phyloP scores from a whole-genome alignment of 108 stramenopile species.

The Cyclotella cryptica region DNA sequence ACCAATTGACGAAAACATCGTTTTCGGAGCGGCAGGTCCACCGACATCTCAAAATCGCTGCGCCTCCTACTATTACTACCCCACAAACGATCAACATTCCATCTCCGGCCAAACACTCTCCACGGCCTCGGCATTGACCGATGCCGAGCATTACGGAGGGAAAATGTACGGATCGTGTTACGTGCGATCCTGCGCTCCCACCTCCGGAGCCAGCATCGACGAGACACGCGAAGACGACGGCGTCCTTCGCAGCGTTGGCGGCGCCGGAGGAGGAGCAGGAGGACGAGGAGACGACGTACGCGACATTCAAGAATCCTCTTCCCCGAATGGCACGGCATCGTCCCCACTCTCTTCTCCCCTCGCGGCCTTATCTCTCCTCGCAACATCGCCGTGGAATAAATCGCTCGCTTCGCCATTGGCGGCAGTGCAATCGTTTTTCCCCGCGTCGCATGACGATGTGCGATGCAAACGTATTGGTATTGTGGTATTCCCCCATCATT shows the following conservation, averaged over 20 bases:
- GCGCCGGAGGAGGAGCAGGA: neutral
- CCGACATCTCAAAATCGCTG: neutral
- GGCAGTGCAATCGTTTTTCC: neutral
- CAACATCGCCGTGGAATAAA: neutral
- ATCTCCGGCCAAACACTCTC: conserved; percentile 29
- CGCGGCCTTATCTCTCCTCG: neutral
- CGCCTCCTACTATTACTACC: neutral
- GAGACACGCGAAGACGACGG: conserved; percentile 8
- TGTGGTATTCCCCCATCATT: conserved; percentile 5
- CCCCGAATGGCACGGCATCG: neutral
- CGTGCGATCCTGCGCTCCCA: neutral
- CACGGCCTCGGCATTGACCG: conserved; percentile 42
- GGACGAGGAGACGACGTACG: neutral
- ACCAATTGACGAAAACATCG: neutral
- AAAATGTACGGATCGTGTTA: conserved; percentile 11
- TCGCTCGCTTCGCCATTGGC: neutral
- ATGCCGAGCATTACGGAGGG: conserved; percentile 20
- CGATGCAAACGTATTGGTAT: conserved; percentile 16
- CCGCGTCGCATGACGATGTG: neutral
- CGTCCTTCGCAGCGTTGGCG: neutral
- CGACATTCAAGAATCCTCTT: too few relatives aligned
- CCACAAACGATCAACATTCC: conserved; percentile 14
- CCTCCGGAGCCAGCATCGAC: neutral
- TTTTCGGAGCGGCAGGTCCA: neutral
- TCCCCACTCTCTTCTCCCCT: neutral